phyloP scores from a whole-genome alignment of 108 stramenopile species.

The Skeletonema grethae region DNA sequence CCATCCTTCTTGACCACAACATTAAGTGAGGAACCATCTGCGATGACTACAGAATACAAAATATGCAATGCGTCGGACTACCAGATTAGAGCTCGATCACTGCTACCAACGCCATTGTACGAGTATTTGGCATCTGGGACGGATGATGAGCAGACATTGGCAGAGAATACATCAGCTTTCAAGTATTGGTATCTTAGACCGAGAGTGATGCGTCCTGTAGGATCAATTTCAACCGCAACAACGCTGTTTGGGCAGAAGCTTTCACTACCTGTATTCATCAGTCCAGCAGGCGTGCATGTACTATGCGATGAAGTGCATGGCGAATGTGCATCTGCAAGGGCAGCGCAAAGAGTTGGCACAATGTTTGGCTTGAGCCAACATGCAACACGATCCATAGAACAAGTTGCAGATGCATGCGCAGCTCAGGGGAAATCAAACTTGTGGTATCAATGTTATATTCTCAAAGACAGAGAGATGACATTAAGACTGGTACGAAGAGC shows the following conservation, averaged over 20 bases:
- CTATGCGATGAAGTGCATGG: conserved; percentile 62
- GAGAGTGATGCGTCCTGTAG: conserved; percentile 71
- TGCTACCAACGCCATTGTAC: conserved; percentile 57
- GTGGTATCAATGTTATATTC: conserved; percentile 81
- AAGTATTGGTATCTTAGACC: conserved; percentile 73
- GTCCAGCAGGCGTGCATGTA: conserved; percentile 80
- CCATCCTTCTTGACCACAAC: too few species aligned
- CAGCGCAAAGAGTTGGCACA: conserved; percentile 49
- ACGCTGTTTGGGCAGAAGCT: conserved; percentile 55
- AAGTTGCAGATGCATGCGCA: conserved; percentile 53
- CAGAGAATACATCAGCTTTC: conserved; percentile 65
- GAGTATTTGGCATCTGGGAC: conserved; percentile 80
- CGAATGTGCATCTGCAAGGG: conserved; percentile 77
- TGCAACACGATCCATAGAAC: conserved; percentile 77
- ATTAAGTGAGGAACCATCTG: neutral
- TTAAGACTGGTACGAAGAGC: conserved; percentile 64
- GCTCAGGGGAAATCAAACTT: conserved; percentile 37
- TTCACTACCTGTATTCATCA: conserved; percentile 69
- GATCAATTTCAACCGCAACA: conserved; percentile 49
- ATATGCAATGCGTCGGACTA: conserved; percentile 70
- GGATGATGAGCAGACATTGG: conserved; percentile 74
- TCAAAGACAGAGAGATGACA: conserved; percentile 72
- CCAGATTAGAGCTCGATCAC: conserved; percentile 51
- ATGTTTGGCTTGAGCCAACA: conserved; percentile 78
- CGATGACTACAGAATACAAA: conserved; percentile 7